phyloP scores from a whole-genome alignment of 2,329 filamentous ascomycete genomes.

The Pseudogymnoascus sp. region DNA sequence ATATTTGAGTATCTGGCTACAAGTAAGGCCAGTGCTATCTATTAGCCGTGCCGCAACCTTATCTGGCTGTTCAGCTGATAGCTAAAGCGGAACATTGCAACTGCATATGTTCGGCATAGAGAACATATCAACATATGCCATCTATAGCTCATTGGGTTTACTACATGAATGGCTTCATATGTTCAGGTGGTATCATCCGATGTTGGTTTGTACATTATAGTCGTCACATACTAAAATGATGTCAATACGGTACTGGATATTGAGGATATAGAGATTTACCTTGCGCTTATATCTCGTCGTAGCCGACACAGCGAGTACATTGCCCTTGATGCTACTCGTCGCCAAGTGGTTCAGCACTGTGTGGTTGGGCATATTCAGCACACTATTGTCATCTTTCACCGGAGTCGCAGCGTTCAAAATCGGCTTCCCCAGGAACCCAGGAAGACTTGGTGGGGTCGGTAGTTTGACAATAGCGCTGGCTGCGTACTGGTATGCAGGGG shows the following conservation, averaged over 20 bases:
- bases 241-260: neutral
- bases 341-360: constrained; percentile 94
- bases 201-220: constrained; percentile 89
- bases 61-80: neutral
- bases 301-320: constrained; percentile 87
- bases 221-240: constrained; percentile 74
- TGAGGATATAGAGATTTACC: constrained; percentile 41
- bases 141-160: neutral
- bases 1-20: neutral
- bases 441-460: constrained; percentile 76
- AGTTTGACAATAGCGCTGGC: constrained; percentile 68
- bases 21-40: neutral
- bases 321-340: constrained; percentile 96
- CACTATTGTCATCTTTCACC: constrained; percentile 97
- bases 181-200: constrained; percentile 37
- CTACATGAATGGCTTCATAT: neutral
- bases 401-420: constrained; percentile 86
- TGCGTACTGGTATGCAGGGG: constrained; percentile 64
- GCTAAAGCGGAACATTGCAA: neutral
- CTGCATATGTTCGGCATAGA: neutral
- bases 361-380: constrained; percentile 93
- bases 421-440: constrained; percentile 86
- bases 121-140: constrained; percentile 7
- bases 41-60: neutral
- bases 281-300: constrained; percentile 98